Evolutionary conservation across 2,329 filamentous ascomycete species (phyloP), one percentile per base, ranked within the genome.

Genomic region (Cladophialophora bantiana): DNA sequence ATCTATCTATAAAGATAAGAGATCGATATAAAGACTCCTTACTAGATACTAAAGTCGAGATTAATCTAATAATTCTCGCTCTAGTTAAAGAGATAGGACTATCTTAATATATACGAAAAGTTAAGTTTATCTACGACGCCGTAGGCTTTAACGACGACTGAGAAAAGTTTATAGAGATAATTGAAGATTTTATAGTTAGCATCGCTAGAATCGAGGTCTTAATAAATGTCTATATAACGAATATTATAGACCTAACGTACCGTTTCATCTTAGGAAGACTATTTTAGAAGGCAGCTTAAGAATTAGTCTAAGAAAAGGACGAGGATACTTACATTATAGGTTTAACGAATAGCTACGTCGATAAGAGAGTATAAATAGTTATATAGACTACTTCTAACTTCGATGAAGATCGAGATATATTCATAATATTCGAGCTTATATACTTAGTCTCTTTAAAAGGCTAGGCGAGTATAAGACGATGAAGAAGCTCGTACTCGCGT

Each of bases 171-270:
- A 18, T 59, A 6, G 15, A 18, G 7, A 59, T 59, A 45, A 59
- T 59, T 26, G 18, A 59, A n/a, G 56, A 59, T 15, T 45, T 59
- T n/a, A 12, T 59, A 31, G 18, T 59, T 12, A 59, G 9, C 4
- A 7, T 59, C 31, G 31, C 3, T 32, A 18, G n/a, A 7, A 34
- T 59, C 13, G 15, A 59, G 1, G 13, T 59, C 13, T 2, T 59
- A 59, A 59, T 34, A 32, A 59, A 59, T 32, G n/a, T 59, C 20
- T 45, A 45, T 48, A 34, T 59, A 20, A 45, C 12, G 4, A 34
- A 59, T 32, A 32, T 13, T 15, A 2, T 59, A 31, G 36, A 42
- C n/a, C 12, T 3, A 2, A 9, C 7, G 7, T 59, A 59, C 9
- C 7, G 20, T 7, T 45, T 59, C 45, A 59, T 59, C 10, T 15